Conservation (phyloP, 208 protist species). For the Angomonas desouzai region DNA sequence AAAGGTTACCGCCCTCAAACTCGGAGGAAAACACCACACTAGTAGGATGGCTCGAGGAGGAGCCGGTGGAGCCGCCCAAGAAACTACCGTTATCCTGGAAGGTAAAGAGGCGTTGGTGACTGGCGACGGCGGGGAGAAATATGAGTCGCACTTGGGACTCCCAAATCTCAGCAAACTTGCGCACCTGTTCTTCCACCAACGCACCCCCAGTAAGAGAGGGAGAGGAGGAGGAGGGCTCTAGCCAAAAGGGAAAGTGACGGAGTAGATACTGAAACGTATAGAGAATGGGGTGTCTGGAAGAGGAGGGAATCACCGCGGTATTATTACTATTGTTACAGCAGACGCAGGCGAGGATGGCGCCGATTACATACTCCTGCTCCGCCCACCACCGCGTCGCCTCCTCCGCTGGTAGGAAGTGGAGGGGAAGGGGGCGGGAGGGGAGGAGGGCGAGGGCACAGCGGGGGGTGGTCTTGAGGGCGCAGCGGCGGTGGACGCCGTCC, state of each 20-base stretch:
- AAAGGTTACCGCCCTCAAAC: constrained; percentile 74
- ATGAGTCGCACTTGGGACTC: constrained; percentile 71
- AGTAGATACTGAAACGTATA: neutral
- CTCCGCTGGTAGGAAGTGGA: constrained; percentile 41
- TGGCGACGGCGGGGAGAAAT: constrained; percentile 47
- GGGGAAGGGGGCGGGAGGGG: neutral
- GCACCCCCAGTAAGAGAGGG: neutral
- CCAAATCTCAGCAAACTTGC: constrained; percentile 53
- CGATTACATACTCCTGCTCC: constrained; percentile 85
- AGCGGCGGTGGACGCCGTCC: constrained; percentile 19
- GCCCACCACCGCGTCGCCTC: constrained; percentile 72
- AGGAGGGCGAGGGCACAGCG: neutral
- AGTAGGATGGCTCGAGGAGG: constrained; percentile 39
- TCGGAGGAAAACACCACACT: constrained; percentile 62
- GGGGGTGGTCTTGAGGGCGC: neutral
- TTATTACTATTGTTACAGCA: neutral
- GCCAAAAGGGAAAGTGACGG: neutral
- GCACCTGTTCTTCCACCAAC: neutral
- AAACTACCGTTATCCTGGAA: constrained; percentile 27
- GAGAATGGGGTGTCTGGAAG: neutral
- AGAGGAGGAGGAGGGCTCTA: neutral
- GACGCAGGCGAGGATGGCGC: constrained; percentile 60
- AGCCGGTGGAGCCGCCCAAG: constrained; percentile 39
- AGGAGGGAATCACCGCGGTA: neutral
- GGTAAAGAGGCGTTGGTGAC: constrained; percentile 62